phyloP scores from a whole-genome alignment of 306 rosid species.

The Fragaria ananassa region DNA sequence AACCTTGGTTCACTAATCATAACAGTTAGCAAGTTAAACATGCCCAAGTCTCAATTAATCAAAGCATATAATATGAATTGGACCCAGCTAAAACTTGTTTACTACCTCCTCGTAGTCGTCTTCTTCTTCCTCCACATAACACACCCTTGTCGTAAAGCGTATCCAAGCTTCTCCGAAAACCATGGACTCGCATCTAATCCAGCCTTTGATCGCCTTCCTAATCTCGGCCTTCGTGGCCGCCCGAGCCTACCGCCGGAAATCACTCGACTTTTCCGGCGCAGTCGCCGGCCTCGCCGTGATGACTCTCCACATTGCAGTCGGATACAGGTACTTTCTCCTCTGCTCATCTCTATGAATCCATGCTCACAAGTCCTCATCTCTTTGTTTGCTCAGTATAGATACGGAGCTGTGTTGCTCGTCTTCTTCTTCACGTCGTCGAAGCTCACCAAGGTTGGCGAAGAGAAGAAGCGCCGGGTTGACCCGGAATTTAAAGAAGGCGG shows the following conservation, averaged over 20 bases:
- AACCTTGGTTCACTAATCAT: too few relatives aligned
- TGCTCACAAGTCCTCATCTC: not conserved
- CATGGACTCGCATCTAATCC: constrained; percentile 38
- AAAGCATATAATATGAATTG: not conserved
- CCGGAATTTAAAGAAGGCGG: constrained; percentile 87
- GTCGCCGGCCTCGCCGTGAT: constrained; percentile 66
- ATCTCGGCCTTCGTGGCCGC: constrained; percentile 49
- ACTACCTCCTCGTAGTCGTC: too few relatives aligned
- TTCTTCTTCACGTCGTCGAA: constrained; percentile 78
- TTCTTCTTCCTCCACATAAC: too few relatives aligned
- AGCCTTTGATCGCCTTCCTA: constrained; percentile 40
- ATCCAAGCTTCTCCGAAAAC: not conserved
- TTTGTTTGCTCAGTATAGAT: constrained; percentile 32
- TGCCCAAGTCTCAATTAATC: not conserved
- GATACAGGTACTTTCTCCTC: constrained; percentile 46
- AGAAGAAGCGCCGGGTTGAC: constrained; percentile 63
- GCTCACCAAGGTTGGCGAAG: constrained; percentile 75
- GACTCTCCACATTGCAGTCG: constrained; percentile 57
- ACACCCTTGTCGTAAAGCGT: not conserved
- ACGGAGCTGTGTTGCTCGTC: constrained; percentile 67
- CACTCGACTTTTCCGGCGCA: constrained; percentile 77
- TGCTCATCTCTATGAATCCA: not conserved
- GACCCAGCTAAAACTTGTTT: too few relatives aligned
- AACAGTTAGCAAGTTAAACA: too few relatives aligned
- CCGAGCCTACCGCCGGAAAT: constrained; percentile 53